phyloP scores from a whole-genome alignment of 495 filamentous ascomycete species.

The Xylaria acuta region DNA sequence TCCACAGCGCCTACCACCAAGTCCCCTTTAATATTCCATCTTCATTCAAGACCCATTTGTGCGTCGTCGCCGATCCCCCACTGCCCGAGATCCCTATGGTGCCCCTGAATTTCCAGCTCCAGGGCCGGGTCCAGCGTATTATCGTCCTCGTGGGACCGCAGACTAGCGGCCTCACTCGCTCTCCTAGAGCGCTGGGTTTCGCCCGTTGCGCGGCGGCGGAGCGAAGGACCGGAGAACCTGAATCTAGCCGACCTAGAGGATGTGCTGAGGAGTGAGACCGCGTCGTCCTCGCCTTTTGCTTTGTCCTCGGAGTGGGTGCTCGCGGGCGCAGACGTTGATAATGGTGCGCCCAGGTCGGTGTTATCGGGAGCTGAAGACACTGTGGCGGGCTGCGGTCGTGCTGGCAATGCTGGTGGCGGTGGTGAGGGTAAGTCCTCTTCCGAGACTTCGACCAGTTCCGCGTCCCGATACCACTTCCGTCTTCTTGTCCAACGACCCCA shows the following conservation, averaged over 20 bases:
- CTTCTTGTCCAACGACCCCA: slow-evolving; percentile 96
- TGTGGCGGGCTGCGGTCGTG: slow-evolving; percentile 26
- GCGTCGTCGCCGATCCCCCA: slow-evolving; percentile 65
- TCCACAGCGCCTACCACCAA: neutral
- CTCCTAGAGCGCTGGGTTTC: slow-evolving; percentile 42
- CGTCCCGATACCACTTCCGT: slow-evolving; percentile 94
- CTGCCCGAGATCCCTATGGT: slow-evolving; percentile 44
- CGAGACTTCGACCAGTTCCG: slow-evolving; percentile 84
- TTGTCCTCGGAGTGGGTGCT: slow-evolving; percentile 19
- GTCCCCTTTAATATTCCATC: neutral
- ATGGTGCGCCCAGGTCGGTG: neutral
- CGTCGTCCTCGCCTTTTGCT: slow-evolving; percentile 36
- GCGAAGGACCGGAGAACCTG: slow-evolving; percentile 28
- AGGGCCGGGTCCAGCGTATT: slow-evolving; percentile 38
- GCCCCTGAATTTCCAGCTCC: slow-evolving; percentile 53
- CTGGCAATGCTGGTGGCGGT: slow-evolving; percentile 31
- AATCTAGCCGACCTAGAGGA: slow-evolving; percentile 39
- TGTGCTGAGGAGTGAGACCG: slow-evolving; percentile 39
- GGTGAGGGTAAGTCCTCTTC: slow-evolving; percentile 38
- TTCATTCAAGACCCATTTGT: slow-evolving; percentile 57
- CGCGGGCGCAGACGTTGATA: slow-evolving; percentile 6
- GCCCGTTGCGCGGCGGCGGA: slow-evolving; percentile 37
- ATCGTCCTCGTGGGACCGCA: slow-evolving; percentile 47
- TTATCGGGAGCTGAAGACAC: slow-evolving; percentile 29
- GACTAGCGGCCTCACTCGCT: slow-evolving; percentile 42